phyloP scores from a whole-genome alignment of 2,329 filamentous ascomycete species.

The Coniochaeta sp. region DNA sequence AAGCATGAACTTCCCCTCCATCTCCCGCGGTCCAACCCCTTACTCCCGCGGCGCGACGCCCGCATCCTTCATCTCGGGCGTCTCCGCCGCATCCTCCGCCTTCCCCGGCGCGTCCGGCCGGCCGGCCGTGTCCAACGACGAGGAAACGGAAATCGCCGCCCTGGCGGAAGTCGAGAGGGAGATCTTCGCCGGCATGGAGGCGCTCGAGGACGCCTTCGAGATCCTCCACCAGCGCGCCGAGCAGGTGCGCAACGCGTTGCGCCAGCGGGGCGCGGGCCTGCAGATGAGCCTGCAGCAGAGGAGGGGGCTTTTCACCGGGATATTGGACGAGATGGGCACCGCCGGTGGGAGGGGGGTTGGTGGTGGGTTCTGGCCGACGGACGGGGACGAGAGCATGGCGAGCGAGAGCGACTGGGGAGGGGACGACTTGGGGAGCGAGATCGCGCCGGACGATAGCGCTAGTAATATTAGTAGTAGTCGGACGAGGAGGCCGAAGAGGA shows the following conservation, averaged over 20 bases:
- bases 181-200: slow-evolving; percentile 91
- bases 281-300: slow-evolving; percentile 54
- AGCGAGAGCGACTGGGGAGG: slow-evolving; percentile 53
- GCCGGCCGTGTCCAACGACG: slow-evolving; percentile 75
- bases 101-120: slow-evolving; percentile 32
- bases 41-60: slow-evolving; percentile 31
- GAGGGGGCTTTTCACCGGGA: slow-evolving; percentile 23
- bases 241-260: slow-evolving; percentile 67
- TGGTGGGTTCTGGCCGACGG: slow-evolving; percentile 33
- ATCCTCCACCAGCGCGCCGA: slow-evolving; percentile 82
- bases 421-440: slow-evolving; percentile 42
- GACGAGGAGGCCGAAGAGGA: slow-evolving; percentile 59
- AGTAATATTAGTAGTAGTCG: slow-evolving; percentile 72
- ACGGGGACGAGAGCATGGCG: slow-evolving; percentile 33
- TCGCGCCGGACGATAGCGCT: slow-evolving; percentile 73
- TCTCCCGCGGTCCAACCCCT: slow-evolving; percentile 9
- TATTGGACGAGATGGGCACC: slow-evolving; percentile 47
- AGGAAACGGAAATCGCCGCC: slow-evolving; percentile 86
- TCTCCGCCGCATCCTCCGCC: slow-evolving; percentile 38
- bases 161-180: slow-evolving; percentile 88
- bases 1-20: slow-evolving; percentile 46
- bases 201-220: slow-evolving; percentile 89
- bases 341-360: slow-evolving; percentile 34
- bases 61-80: slow-evolving; percentile 48
- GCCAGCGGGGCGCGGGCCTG: slow-evolving; percentile 76